A percentile compares a stretch with the other conserved stretches of the same genome.
Evolutionary conservation across 331 rosid genomes (phyloP).

Genomic region (Stylosanthes scabra): DNA sequence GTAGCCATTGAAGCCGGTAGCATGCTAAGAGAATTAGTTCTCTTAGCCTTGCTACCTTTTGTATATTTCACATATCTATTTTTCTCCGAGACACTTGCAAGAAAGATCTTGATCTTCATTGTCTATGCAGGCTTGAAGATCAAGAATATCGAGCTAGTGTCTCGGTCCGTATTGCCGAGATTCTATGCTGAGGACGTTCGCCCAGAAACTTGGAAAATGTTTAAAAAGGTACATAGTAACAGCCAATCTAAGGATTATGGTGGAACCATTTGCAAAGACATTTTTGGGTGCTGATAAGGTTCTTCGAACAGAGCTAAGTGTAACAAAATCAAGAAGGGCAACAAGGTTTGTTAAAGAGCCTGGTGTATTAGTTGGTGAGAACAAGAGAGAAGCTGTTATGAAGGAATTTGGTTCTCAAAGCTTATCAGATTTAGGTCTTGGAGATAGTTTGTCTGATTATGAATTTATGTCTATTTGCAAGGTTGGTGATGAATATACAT

Average conservation of each 20-base stretch:
- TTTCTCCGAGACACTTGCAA: conserved; percentile 62
- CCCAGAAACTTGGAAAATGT: conserved; percentile 79
- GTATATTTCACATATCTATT: conserved; percentile 62
- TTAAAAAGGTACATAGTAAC: conserved; percentile 71
- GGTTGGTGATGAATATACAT: conserved; percentile 44
- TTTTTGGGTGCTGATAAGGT: conserved; percentile 78
- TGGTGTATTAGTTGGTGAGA: conserved; percentile 71
- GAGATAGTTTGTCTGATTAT: conserved; percentile 75
- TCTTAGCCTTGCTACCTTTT: conserved; percentile 61
- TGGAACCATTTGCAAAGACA: conserved; percentile 73
- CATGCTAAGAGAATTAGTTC: conserved; percentile 63
- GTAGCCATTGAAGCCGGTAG: conserved; percentile 87
- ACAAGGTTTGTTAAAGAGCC: conserved; percentile 78
- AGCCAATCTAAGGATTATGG: conserved; percentile 79
- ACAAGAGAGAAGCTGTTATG: conserved; percentile 60
- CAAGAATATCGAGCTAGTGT: conserved; percentile 62
- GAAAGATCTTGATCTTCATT: conserved; percentile 64
- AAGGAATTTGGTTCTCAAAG: conserved; percentile 59
- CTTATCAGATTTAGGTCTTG: conserved; percentile 85
- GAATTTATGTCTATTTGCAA: conserved; percentile 93
- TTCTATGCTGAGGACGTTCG: conserved; percentile 81
- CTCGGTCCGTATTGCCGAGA: conserved; percentile 74
- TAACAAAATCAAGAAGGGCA: conserved; percentile 58
- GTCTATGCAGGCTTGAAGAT: conserved; percentile 63
- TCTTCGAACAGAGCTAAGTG: conserved; percentile 71